phyloP scores from a whole-genome alignment of 495 filamentous ascomycete species.

The Aspergillus steynii region DNA sequence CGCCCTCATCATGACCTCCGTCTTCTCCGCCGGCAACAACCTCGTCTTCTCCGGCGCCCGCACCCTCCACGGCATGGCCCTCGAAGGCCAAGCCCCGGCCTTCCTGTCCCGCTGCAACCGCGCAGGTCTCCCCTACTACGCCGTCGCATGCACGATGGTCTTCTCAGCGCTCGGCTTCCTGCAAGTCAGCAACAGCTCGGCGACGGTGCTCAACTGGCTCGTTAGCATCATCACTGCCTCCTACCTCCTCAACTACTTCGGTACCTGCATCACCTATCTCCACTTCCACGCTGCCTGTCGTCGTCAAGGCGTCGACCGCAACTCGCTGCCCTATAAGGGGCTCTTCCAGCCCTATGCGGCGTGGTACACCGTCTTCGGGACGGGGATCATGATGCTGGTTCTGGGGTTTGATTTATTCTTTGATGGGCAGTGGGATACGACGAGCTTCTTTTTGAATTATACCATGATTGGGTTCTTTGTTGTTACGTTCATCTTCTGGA shows the following conservation, averaged over 20 bases:
- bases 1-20: slow-evolving; percentile 48
- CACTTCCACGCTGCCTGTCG: slow-evolving; percentile 36
- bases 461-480: slow-evolving; percentile 51
- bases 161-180: slow-evolving; percentile 43
- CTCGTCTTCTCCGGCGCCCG: slow-evolving; percentile 46
- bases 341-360: slow-evolving; percentile 34
- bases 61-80: slow-evolving; percentile 44
- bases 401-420: slow-evolving; percentile 35
- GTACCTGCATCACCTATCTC: slow-evolving; percentile 54
- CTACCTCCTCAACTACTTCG: slow-evolving; percentile 38
- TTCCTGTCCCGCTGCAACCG: slow-evolving; percentile 42
- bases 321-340: slow-evolving; percentile 30
- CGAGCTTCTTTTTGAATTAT: slow-evolving; percentile 32
- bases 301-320: slow-evolving; percentile 34
- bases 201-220: slow-evolving; percentile 32
- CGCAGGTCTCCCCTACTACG: slow-evolving; percentile 45
- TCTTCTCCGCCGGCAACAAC: slow-evolving; percentile 52
- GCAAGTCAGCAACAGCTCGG: slow-evolving; percentile 25
- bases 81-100: slow-evolving; percentile 45
- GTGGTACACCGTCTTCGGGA: slow-evolving; percentile 33
- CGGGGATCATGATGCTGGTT: slow-evolving; percentile 32
- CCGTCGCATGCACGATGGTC: slow-evolving; percentile 36
- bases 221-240: slow-evolving; percentile 28
- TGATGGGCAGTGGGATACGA: slow-evolving; percentile 24
- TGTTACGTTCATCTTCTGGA: slow-evolving; percentile 53